phyloP scores from a whole-genome alignment of 2,329 filamentous ascomycete genomes.

The Biscogniauxia sp. region DNA sequence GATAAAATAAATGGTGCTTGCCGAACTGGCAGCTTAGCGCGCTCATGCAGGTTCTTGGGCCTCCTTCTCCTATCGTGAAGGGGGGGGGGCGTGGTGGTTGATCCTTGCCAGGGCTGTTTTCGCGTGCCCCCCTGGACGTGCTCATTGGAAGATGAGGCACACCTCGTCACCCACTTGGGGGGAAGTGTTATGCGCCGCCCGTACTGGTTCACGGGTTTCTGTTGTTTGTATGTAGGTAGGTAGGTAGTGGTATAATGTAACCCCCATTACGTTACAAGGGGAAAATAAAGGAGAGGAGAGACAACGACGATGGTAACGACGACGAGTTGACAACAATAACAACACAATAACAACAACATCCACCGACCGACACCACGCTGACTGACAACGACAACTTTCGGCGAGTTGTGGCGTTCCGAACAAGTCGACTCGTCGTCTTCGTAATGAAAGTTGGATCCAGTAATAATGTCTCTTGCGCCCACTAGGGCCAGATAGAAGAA shows the following conservation, averaged over 20 bases:
- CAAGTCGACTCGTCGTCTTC: background rate
- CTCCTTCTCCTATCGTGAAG: background rate
- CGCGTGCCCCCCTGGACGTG: background rate
- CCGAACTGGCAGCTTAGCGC: background rate
- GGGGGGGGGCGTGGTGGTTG: background rate
- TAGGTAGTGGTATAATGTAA: background rate
- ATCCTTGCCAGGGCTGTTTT: background rate
- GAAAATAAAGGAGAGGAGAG: no score
- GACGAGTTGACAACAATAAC: background rate
- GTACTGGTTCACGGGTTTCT: background rate
- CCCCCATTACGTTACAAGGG: no score
- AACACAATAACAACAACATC: background rate
- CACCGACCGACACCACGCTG: no score
- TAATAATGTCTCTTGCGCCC: background rate
- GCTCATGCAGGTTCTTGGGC: conserved; percentile 5
- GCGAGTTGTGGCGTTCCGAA: background rate
- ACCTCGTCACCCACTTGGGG: background rate
- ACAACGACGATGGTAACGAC: no score
- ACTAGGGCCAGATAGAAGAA: background rate
- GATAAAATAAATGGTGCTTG: background rate
- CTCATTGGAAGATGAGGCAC: background rate
- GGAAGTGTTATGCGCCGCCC: background rate
- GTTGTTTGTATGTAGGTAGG: background rate
- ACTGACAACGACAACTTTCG: background rate
- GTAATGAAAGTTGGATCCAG: background rate